These are phyloP conservation scores for Hygrophila difformis DNA, from an alignment of 257 asterid species.

Conservation along the genomic window DNA sequence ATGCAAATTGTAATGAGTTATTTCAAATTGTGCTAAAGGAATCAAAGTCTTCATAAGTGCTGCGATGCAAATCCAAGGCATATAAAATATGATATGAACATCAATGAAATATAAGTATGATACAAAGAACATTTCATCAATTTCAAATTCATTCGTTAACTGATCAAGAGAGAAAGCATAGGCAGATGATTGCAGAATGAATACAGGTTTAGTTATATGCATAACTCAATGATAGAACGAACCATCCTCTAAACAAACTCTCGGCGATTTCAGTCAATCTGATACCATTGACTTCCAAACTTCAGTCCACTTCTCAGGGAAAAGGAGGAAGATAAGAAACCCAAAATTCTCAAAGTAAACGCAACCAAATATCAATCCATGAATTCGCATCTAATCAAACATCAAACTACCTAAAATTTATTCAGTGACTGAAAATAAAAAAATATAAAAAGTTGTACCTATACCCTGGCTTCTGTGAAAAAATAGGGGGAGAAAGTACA, in stretches of 20 bases:
- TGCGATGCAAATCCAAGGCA: too few species aligned
- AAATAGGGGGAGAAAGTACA: background rate
- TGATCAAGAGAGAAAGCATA: background rate
- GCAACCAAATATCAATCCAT: constrained; percentile 11
- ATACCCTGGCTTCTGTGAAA: background rate
- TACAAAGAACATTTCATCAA: too few species aligned
- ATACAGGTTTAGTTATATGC: background rate
- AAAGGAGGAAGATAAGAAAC: constrained; percentile 2
- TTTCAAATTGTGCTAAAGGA: too few species aligned
- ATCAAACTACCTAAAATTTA: too few species aligned
- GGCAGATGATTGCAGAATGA: background rate
- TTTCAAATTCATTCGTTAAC: too few species aligned
- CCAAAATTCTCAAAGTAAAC: constrained; percentile 14
- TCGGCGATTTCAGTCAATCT: constrained; percentile 21
- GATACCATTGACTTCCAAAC: constrained; percentile 7
- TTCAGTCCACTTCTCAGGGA: constrained; percentile 7
- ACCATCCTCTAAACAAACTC: constrained; percentile 2
- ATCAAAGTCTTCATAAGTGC: too few species aligned
- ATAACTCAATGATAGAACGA: background rate
- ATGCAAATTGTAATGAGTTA: too few species aligned
- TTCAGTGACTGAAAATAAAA: background rate
- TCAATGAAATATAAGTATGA: too few species aligned
- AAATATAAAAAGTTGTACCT: constrained; percentile 1
- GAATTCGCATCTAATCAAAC: background rate
- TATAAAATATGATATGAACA: too few species aligned